Percentiles rank a stretch among this genome's conserved stretches.
phyloP scores from a whole-genome alignment of 2,329 filamentous ascomycete genomes.

The Xylariaceae sp. region DNA sequence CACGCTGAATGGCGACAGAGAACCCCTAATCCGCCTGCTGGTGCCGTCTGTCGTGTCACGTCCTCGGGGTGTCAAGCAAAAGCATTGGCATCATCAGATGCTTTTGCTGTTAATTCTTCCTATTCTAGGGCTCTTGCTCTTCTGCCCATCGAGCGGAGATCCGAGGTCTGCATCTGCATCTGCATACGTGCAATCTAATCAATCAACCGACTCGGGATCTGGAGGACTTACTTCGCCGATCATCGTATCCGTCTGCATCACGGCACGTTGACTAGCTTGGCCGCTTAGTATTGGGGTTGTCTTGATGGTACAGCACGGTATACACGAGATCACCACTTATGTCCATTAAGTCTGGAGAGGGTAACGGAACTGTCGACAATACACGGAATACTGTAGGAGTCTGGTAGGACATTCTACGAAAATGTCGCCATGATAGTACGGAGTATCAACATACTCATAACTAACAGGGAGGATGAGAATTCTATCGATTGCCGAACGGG shows the following conservation, averaged over 20 bases:
- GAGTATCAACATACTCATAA: too few relatives aligned
- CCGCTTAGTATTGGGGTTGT: neutral
- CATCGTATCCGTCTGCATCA: conserved; percentile 1
- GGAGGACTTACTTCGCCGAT: conserved; percentile 2
- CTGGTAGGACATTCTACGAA: too few relatives aligned
- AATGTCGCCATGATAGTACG: too few relatives aligned
- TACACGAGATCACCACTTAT: neutral
- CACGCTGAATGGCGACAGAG: neutral
- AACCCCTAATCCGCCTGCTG: neutral
- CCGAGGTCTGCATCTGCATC: conserved; percentile 1
- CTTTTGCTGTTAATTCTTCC: neutral
- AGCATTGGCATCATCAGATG: neutral
- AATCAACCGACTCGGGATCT: neutral
- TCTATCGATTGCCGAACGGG: neutral
- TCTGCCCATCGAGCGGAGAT: neutral
- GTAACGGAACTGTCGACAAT: neutral
- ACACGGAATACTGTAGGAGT: too few relatives aligned
- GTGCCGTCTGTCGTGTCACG: conserved; percentile 11
- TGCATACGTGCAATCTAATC: neutral
- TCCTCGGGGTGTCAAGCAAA: neutral
- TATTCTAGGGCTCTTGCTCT: neutral
- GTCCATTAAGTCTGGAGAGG: neutral
- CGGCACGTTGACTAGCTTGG: neutral
- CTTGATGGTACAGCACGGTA: neutral
- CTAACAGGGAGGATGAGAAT: too few relatives aligned